These are phyloP conservation scores for Oryza coarctata DNA, from an alignment of 176 grass and related monocot genomes.

Conservation along the genomic window DNA sequence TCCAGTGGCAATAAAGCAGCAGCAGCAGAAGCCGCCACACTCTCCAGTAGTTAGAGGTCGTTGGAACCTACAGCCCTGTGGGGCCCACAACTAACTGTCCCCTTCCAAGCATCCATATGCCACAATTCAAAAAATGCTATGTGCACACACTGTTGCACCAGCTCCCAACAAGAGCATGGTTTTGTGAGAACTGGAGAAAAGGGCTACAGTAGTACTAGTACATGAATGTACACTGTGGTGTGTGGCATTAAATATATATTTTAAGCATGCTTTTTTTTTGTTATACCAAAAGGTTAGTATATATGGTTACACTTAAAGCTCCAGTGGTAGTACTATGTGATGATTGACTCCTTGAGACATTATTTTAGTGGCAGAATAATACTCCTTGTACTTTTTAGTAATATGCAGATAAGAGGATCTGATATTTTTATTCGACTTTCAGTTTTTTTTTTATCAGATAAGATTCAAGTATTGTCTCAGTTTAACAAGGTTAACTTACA, in stretches of 20 bases:
- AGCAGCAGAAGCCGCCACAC: not conserved
- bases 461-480: not conserved
- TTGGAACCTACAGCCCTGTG: slow-evolving; percentile 37
- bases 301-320: not conserved
- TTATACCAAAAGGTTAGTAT: slow-evolving; percentile 13
- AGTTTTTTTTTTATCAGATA: not conserved
- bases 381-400: not conserved
- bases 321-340: not conserved
- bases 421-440: not conserved
- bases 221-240: not conserved
- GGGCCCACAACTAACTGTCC: slow-evolving; percentile 27
- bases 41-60: slow-evolving; percentile 31
- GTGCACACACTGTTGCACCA: not conserved
- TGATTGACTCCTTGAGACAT: not conserved
- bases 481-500: not conserved
- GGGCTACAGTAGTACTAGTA: not conserved
- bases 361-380: not conserved
- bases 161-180: not conserved
- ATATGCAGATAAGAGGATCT: not conserved
- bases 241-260: not conserved
- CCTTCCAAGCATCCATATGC: slow-evolving; percentile 4
- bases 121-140: not conserved
- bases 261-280: not conserved
- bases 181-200: not conserved
- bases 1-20: slow-evolving; percentile 44